Percentiles rank a stretch among this genome's conserved stretches.
Conservation (phyloP, 768 basidiomycete species). For the Serendipita vermifera region DNA sequence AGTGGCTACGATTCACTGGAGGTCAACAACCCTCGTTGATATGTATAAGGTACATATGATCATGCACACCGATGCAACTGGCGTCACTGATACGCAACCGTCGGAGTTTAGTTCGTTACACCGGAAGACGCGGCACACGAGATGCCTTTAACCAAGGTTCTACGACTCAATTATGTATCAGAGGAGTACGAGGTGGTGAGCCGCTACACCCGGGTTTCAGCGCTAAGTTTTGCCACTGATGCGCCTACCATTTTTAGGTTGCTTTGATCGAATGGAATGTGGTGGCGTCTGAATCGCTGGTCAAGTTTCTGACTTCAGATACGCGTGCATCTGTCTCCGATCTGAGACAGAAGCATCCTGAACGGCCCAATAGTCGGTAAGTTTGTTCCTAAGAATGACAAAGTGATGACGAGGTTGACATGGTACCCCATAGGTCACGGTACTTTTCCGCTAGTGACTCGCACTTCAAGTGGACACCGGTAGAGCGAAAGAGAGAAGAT, state of each 20-base stretch:
- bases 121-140: conserved; percentile 8
- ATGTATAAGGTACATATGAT: conserved; percentile 6
- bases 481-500: conserved; percentile 1
- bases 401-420: not conserved
- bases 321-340: not conserved
- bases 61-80: not conserved
- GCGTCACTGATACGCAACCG: not conserved
- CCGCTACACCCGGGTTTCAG: not conserved
- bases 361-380: conserved; percentile 6
- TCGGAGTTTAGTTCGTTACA: conserved; percentile 7
- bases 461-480: conserved; percentile 6
- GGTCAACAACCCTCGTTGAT: not conserved
- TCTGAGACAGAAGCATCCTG: conserved; percentile 3
- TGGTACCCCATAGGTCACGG: not conserved
- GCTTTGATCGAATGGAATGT: not conserved
- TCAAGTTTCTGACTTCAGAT: not conserved
- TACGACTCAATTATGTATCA: conserved; percentile 8
- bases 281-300: not conserved
- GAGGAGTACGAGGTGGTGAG: conserved; percentile 4
- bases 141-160: not conserved
- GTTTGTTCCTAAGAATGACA: not conserved
- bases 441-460: conserved; percentile 7
- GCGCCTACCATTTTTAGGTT: not conserved
- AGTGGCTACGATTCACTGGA: conserved; percentile 7
- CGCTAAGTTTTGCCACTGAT: too few relatives aligned